These are phyloP conservation scores for Cladobotryum protrusum DNA, from an alignment of 2,329 filamentous ascomycete genomes.

Conservation along the genomic window DNA sequence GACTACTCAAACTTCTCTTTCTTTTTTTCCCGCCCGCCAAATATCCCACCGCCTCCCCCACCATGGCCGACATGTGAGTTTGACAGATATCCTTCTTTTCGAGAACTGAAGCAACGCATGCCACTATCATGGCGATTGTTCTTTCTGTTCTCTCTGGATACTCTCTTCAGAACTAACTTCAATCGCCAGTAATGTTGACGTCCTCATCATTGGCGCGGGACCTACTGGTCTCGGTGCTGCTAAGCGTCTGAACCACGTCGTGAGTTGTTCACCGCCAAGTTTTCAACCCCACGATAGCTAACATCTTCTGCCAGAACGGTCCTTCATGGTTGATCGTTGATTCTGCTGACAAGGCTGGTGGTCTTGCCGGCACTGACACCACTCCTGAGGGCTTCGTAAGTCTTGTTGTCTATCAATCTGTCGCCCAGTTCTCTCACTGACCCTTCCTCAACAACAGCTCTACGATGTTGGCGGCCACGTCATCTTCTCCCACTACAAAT, in stretches of 20 bases:
- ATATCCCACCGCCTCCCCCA: slow-evolving; percentile 21
- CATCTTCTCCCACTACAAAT: slow-evolving; percentile 99
- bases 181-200: slow-evolving; percentile 72
- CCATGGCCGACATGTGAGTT: slow-evolving; percentile 37
- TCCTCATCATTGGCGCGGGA: slow-evolving; percentile 96
- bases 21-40: not conserved
- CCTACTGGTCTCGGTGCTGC: slow-evolving; percentile 96
- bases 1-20: not conserved
- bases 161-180: slow-evolving; percentile 13
- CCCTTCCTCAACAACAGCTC: slow-evolving; percentile 49
- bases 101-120: not conserved
- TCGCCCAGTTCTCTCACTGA: slow-evolving; percentile 15
- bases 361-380: slow-evolving; percentile 90
- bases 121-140: no score
- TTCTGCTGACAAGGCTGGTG: slow-evolving; percentile 83
- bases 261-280: slow-evolving; percentile 45
- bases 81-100: slow-evolving; percentile 6
- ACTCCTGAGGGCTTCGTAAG: slow-evolving; percentile 96
- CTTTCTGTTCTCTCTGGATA: not conserved
- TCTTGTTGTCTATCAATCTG: slow-evolving; percentile 27
- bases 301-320: slow-evolving; percentile 56
- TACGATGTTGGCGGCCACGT: slow-evolving; percentile 98
- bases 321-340: slow-evolving; percentile 97
- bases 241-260: slow-evolving; percentile 95
- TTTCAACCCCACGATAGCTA: slow-evolving; percentile 18